phyloP scores from a whole-genome alignment of 345 rosid species.

The Acer negundo region DNA sequence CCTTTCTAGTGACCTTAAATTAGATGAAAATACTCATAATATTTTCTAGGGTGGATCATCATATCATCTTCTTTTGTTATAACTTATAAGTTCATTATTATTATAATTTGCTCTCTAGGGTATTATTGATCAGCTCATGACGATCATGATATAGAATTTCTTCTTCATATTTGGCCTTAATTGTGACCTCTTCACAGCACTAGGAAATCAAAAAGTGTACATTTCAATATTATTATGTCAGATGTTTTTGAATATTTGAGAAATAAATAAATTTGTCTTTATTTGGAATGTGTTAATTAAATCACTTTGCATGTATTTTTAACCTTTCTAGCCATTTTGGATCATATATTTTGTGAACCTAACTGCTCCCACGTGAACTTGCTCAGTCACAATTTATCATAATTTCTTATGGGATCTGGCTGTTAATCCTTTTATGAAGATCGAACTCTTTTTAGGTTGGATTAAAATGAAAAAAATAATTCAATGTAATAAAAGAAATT shows the following conservation, averaged over 20 bases:
- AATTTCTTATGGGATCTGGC: not conserved
- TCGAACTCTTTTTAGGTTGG: not conserved
- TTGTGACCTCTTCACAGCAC: slow-evolving; percentile 16
- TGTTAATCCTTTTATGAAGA: no score
- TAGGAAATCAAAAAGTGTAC: slow-evolving; percentile 25
- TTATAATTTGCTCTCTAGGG: slow-evolving; percentile 3
- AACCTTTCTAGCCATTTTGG: no score
- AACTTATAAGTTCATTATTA: no score
- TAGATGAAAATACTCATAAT: slow-evolving; percentile 45
- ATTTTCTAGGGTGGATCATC: slow-evolving; percentile 35
- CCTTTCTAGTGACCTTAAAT: slow-evolving; percentile 37
- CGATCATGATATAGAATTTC: not conserved
- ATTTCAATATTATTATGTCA: slow-evolving; percentile 16
- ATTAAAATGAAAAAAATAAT: not conserved
- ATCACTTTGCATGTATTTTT: not conserved
- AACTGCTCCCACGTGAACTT: not conserved
- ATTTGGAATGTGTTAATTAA: not conserved
- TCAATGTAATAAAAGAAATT: no score
- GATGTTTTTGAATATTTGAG: slow-evolving; percentile 4
- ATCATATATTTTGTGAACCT: not conserved
- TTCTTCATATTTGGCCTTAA: slow-evolving; percentile 16
- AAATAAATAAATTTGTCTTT: not conserved
- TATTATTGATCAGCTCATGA: not conserved
- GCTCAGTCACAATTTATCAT: not conserved
- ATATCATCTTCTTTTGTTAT: slow-evolving; percentile 16